phyloP scores from a whole-genome alignment of 495 filamentous ascomycete genomes.

The Trichoderma gamsii region DNA sequence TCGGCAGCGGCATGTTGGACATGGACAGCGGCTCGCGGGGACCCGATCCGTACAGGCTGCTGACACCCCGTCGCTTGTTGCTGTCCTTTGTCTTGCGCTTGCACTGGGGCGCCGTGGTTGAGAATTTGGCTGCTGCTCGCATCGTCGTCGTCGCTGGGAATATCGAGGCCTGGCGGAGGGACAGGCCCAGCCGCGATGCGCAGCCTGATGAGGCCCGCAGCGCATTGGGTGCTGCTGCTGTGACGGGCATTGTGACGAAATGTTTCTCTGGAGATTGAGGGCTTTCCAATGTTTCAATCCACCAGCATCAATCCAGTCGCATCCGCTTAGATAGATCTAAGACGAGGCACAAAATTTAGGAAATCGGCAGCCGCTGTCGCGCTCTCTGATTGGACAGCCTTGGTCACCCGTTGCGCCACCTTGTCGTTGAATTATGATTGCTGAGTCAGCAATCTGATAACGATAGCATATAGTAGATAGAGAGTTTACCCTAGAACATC shows the following conservation, averaged over 20 bases:
- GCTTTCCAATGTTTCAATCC: background rate
- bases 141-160: background rate
- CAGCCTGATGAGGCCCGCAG: constrained; percentile 7
- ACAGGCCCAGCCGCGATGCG: constrained; percentile 1
- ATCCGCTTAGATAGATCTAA: background rate
- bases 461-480: no score
- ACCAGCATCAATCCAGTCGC: background rate
- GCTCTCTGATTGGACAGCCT: constrained; percentile 1
- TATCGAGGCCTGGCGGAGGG: background rate
- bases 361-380: background rate
- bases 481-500: no score
- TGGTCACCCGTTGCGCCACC: background rate
- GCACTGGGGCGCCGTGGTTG: constrained; percentile 31
- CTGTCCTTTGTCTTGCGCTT: constrained; percentile 45
- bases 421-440: background rate
- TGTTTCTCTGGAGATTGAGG: background rate
- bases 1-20: constrained; percentile 64
- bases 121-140: constrained; percentile 23
- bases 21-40: constrained; percentile 62
- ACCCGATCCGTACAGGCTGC: constrained; percentile 70
- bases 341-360: constrained; percentile 13
- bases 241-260: background rate
- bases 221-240: constrained; percentile 5
- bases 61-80: constrained; percentile 71
- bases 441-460: constrained; percentile 2